Base-by-base conservation (phyloP, 441 rosid species). In the Geranium incanum region DNA sequence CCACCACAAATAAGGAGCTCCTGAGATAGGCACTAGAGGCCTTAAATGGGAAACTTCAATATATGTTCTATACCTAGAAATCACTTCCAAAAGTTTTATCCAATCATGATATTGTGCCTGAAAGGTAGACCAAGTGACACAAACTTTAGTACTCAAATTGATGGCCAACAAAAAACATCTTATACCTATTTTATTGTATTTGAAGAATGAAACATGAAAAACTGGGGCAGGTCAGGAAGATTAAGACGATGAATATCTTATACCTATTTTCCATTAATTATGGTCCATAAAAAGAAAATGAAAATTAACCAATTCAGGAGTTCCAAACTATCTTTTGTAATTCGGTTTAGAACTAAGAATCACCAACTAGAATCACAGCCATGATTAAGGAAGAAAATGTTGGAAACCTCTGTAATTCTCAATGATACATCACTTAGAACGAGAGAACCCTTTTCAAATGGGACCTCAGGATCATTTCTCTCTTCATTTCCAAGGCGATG, bases 101-200 rank as follows among this genome's bases (percentile, higher is more conserved):
- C 97, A 92, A 83, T 95, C 99, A 80, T 88, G 91, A 82, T 95
- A 95, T 78, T 95, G 99, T 48, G 83, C 91, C 99, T 95, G 88
- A 70, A 63, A 79, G 71, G 43, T 78, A 74, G 74, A 70, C 60
- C 67, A 76, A 78, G 66, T 33, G 57, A 60, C 48, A 69, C 64
- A 55, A 41, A 72, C 60, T 69, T 57, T 28, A 68, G 69, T 65
- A 77, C 60, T 72, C 71, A 63, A 72, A 52, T 74, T 71, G 60
- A 71, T 74, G 62, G 36, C 68, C 71, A 75, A 71, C 33, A 28
- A 28, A 28, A 28, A 1, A 28, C 3, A 28, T 28, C 33, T 28
- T 28, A 28, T 28, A 28, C 33, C 33, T 28, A 28, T 28, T 28
- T 28, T 28, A 28, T 12, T 23, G 23, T 62, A 62, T 12, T 21